Evolutionary conservation across 345 rosid species (phyloP).

Genomic region (Eucalyptus erythrocorys): DNA sequence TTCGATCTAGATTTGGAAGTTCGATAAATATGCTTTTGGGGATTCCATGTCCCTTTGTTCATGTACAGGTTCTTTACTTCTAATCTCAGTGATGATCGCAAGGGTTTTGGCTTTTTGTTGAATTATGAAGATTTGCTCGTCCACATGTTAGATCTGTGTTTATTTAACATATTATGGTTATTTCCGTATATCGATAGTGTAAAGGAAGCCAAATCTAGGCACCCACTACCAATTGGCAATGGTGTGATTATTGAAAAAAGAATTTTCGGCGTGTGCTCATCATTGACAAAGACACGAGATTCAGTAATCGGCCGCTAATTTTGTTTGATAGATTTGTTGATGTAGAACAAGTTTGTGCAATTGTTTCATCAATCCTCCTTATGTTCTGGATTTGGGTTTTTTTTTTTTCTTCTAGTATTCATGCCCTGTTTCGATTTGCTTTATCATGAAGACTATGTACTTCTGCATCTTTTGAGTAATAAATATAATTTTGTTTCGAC

Average conservation of each 20-base stretch:
- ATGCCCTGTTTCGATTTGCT: fast-evolving
- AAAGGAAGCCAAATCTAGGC: too few species aligned
- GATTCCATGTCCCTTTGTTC: too few species aligned
- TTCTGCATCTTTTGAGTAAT: fast-evolving
- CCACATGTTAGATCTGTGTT: too few species aligned
- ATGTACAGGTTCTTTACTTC: fast-evolving
- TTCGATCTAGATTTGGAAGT: too few species aligned
- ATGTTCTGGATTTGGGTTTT: fast-evolving
- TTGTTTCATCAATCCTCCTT: too few species aligned
- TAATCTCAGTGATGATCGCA: fast-evolving
- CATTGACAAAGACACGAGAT: fast-evolving
- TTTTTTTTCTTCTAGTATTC: fast-evolving
- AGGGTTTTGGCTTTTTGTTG: fast-evolving
- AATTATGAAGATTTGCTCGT: too few species aligned
- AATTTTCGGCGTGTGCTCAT: fast-evolving
- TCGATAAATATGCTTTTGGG: too few species aligned
- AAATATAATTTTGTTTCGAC: fast-evolving
- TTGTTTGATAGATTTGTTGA: too few species aligned
- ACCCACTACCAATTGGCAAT: fast-evolving
- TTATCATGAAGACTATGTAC: too few species aligned
- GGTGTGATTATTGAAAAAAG: too few species aligned
- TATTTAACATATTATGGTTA: too few species aligned
- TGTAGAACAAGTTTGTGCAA: too few species aligned
- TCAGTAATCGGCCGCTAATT: fast-evolving
- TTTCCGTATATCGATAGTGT: fast-evolving